phyloP scores from a whole-genome alignment of 441 rosid genomes.

The Adansonia rubrostipa region DNA sequence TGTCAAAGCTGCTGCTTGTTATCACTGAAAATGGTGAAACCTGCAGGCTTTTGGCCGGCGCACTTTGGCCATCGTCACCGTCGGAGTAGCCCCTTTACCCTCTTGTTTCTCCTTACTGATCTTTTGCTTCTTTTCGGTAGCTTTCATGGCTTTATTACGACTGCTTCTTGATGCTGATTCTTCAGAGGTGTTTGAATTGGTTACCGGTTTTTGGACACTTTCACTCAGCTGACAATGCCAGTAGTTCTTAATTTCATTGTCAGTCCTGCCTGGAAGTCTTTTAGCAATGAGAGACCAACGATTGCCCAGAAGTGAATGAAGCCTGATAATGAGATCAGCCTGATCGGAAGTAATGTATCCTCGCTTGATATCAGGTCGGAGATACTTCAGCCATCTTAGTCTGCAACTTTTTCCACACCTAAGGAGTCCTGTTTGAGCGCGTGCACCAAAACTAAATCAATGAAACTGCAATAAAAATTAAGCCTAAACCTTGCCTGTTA shows the following conservation, averaged over 20 bases:
- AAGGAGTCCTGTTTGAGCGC: conserved; percentile 43
- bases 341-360: conserved; percentile 65
- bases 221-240: conserved; percentile 60
- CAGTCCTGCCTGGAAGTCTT: conserved; percentile 73
- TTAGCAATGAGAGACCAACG: conserved; percentile 77
- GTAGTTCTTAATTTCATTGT: conserved; percentile 69
- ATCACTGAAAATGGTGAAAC: conserved; percentile 33
- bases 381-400: conserved; percentile 68
- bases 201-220: conserved; percentile 37
- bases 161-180: conserved; percentile 22
- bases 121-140: conserved; percentile 3
- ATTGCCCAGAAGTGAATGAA: conserved; percentile 68
- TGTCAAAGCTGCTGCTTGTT: conserved; percentile 39
- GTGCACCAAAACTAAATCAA: not conserved
- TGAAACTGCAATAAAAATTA: not conserved
- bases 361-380: conserved; percentile 67
- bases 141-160: conserved; percentile 9
- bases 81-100: not conserved
- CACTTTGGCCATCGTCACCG: conserved; percentile 32
- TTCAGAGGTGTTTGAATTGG: conserved; percentile 38
- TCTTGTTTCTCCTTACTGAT: not conserved
- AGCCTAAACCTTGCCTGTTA: too few relatives aligned
- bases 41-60: conserved; percentile 55
- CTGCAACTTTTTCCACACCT: conserved; percentile 70
- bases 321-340: conserved; percentile 60